These are phyloP conservation scores for Sugiyamaella floridensis DNA, from an alignment of 805 yeast genomes.

Conservation along the genomic window DNA sequence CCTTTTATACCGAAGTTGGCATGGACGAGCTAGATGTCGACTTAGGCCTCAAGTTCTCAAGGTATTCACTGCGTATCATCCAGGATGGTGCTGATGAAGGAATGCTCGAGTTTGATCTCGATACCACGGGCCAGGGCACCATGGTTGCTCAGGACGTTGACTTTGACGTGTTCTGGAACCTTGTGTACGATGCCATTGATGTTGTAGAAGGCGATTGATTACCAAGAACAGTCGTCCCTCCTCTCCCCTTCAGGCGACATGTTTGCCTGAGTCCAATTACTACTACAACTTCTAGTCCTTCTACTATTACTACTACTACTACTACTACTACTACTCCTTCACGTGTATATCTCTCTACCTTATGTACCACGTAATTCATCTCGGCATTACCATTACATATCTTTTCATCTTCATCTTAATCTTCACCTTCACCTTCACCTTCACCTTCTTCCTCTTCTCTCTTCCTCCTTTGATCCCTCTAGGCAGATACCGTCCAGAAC, in stretches of 20 bases:
- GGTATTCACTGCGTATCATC: conserved; percentile 11
- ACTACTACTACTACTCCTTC: too few species aligned
- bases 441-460: not conserved
- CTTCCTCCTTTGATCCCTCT: not conserved
- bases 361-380: not conserved
- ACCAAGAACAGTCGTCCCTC: not conserved
- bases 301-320: too few species aligned
- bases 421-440: not conserved
- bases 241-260: not conserved
- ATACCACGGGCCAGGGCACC: conserved; percentile 28
- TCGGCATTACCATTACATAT: not conserved
- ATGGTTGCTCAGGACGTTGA: conserved; percentile 37
- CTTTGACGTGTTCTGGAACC: conserved; percentile 41
- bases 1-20: conserved; percentile 30
- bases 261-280: not conserved
- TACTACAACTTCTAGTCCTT: too few species aligned
- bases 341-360: not conserved
- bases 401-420: not conserved
- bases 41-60: conserved; percentile 16
- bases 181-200: conserved; percentile 35
- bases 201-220: conserved; percentile 31
- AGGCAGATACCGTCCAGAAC: conserved; percentile 23
- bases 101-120: conserved; percentile 9
- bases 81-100: conserved; percentile 30
- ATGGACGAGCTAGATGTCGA: conserved; percentile 6